These are phyloP conservation scores for Dissophora globulifera DNA, from an alignment of 192 early-diverging fungal species.

Conservation along the genomic window DNA sequence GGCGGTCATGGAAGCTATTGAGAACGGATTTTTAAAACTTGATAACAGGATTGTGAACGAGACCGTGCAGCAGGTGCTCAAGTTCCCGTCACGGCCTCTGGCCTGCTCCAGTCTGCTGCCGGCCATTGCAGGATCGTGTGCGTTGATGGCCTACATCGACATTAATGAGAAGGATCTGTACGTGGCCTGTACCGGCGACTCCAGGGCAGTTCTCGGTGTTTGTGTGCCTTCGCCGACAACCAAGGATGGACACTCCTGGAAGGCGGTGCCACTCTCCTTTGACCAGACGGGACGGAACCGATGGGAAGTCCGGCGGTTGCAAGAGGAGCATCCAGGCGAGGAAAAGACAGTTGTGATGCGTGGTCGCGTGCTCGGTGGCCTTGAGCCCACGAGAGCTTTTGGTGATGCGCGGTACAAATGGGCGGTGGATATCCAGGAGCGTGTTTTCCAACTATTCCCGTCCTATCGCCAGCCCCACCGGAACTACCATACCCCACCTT, in stretches of 20 bases:
- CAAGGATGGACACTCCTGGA: slow-evolving; percentile 49
- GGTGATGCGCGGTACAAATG: slow-evolving; percentile 70
- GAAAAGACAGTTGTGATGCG: slow-evolving; percentile 64
- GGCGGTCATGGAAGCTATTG: slow-evolving; percentile 52
- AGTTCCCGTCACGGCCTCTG: slow-evolving; percentile 46
- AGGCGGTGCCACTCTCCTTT: slow-evolving; percentile 65
- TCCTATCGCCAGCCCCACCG: slow-evolving; percentile 50
- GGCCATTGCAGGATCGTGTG: slow-evolving; percentile 64
- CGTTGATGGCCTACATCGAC: slow-evolving; percentile 64
- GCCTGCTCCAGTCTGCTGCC: slow-evolving; percentile 47
- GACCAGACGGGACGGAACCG: slow-evolving; percentile 73
- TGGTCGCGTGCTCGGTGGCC: slow-evolving; percentile 71
- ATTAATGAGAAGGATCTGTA: slow-evolving; percentile 57
- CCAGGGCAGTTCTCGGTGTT: slow-evolving; percentile 60
- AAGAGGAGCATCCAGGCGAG: slow-evolving; percentile 81
- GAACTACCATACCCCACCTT: slow-evolving; percentile 72
- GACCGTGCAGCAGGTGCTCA: slow-evolving; percentile 49
- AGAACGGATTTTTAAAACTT: slow-evolving; percentile 58
- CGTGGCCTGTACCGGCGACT: slow-evolving; percentile 65
- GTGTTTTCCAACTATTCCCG: slow-evolving; percentile 48
- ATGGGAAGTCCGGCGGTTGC: slow-evolving; percentile 63
- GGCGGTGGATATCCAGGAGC: slow-evolving; percentile 43
- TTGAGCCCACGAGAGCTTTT: slow-evolving; percentile 69
- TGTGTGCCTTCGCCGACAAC: slow-evolving; percentile 15
- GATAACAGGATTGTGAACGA: slow-evolving; percentile 62